Conservation (phyloP, 768 basidiomycete species). For the Termitomyces sp. region DNA sequence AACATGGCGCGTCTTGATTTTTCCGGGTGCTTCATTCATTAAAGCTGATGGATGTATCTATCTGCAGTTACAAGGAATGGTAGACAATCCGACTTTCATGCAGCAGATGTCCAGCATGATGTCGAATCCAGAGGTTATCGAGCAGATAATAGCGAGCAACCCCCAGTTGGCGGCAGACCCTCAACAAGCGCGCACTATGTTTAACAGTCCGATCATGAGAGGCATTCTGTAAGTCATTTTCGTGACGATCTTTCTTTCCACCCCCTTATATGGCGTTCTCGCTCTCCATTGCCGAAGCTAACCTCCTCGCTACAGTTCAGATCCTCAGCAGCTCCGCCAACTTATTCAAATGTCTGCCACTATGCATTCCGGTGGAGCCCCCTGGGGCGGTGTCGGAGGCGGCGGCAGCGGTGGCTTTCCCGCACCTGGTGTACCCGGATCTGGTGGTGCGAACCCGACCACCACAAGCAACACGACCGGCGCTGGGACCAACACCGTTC, state of each 20-base stretch:
- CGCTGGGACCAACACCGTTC: slow-evolving; percentile 19
- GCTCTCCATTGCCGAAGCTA: background rate
- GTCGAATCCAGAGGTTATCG: slow-evolving; percentile 84
- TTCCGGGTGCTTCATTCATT: background rate
- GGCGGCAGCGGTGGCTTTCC: slow-evolving; percentile 39
- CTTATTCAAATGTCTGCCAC: slow-evolving; percentile 59
- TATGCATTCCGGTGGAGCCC: slow-evolving; percentile 29
- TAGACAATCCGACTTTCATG: slow-evolving; percentile 80
- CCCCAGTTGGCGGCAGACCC: slow-evolving; percentile 74
- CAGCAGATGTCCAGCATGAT: slow-evolving; percentile 86
- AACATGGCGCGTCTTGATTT: slow-evolving; percentile 65
- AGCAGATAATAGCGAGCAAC: slow-evolving; percentile 79
- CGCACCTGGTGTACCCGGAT: slow-evolving; percentile 53
- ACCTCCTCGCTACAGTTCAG: slow-evolving; percentile 40
- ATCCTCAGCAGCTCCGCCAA: slow-evolving; percentile 68
- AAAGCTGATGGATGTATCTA: background rate
- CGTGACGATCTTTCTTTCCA: slow-evolving; percentile 18
- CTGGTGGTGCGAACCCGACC: slow-evolving; percentile 18
- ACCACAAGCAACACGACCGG: slow-evolving; percentile 13
- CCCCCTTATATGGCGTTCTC: background rate
- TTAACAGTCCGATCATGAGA: slow-evolving; percentile 34
- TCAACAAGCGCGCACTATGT: slow-evolving; percentile 67
- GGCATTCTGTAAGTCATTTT: slow-evolving; percentile 4
- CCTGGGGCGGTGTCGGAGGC: slow-evolving; percentile 13
- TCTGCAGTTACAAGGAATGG: slow-evolving; percentile 71